These are phyloP conservation scores for Plasmodium inui DNA, from an alignment of 169 alveolate species.

Conservation along the genomic window DNA sequence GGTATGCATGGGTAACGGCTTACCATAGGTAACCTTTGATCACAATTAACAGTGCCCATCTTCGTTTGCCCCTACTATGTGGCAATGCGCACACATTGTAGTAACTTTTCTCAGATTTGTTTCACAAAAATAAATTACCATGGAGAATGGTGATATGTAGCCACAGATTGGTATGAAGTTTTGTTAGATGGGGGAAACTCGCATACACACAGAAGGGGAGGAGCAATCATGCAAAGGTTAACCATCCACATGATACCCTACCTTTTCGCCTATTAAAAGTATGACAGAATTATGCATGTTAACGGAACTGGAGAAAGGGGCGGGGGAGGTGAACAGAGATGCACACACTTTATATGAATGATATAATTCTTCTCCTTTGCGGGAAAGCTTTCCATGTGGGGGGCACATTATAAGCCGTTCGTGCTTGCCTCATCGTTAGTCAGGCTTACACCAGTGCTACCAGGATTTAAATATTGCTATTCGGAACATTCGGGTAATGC, in stretches of 20 bases:
- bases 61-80: neutral
- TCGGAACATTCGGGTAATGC: neutral
- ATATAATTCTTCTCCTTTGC: neutral
- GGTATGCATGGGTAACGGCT: neutral
- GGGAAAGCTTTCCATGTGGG: neutral
- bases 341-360: neutral
- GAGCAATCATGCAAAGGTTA: neutral
- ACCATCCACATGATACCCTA: neutral
- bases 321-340: neutral
- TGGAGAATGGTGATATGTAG: neutral
- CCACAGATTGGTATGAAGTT: neutral
- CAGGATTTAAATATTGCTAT: neutral
- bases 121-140: neutral
- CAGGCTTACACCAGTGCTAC: neutral
- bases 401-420: neutral
- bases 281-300: neutral
- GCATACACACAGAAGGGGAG: neutral
- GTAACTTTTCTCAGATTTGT: neutral
- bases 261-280: neutral
- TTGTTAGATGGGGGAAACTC: neutral
- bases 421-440: neutral
- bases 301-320: neutral
- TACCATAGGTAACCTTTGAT: neutral
- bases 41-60: neutral
- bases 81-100: no score